phyloP scores from a whole-genome alignment of 768 basidiomycete species.

The Boletus rubropictus region DNA sequence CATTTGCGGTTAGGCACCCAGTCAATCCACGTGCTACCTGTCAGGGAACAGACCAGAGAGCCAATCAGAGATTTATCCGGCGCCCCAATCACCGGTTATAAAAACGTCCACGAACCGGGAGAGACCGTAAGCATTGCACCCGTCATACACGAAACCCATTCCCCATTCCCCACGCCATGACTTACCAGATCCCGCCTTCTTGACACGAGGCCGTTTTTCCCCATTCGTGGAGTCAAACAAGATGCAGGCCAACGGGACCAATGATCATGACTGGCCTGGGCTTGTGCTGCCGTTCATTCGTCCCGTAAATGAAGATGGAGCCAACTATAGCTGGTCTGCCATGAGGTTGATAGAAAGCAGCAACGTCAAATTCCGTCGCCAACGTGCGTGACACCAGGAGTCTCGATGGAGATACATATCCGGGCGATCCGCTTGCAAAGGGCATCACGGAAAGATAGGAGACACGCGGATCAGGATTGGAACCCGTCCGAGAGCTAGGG shows the following conservation, averaged over 20 bases:
- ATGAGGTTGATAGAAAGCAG: background rate
- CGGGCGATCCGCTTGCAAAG: constrained; percentile 1
- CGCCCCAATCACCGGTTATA: constrained; percentile 13
- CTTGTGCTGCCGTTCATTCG: background rate
- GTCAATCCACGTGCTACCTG: constrained; percentile 2
- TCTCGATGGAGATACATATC: background rate
- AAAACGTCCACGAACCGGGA: background rate
- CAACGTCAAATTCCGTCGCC: background rate
- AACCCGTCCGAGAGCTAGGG: constrained; percentile 12
- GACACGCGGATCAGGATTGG: constrained; percentile 1
- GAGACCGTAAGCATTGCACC: background rate
- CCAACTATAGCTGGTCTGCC: constrained; percentile 4
- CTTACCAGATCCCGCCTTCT: constrained; percentile 38
- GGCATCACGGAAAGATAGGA: background rate
- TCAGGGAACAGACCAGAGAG: background rate
- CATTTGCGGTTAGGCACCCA: constrained; percentile 16
- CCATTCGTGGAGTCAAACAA: background rate
- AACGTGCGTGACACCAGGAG: background rate
- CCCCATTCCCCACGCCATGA: constrained; percentile 6
- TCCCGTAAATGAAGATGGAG: constrained; percentile 6
- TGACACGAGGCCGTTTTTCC: constrained; percentile 14
- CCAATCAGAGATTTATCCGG: constrained; percentile 19
- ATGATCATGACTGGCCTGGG: background rate
- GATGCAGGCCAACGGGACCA: background rate
- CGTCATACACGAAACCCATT: background rate